These are phyloP conservation scores for Talaromyces sp. DNA, from an alignment of 2,329 filamentous ascomycete species.

Conservation along the genomic window DNA sequence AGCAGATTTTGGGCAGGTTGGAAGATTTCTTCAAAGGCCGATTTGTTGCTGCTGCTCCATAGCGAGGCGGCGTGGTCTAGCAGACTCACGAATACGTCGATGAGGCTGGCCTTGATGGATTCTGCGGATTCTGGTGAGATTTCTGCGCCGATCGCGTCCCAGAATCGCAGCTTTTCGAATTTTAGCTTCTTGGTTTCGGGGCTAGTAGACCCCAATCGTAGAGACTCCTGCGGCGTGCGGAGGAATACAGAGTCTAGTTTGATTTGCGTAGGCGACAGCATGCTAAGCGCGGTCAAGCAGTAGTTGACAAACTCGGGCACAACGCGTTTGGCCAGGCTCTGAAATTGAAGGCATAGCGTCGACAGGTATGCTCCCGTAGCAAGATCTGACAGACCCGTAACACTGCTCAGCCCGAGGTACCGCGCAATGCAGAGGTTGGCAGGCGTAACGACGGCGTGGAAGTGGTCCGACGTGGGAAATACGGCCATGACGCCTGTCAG, in stretches of 20 bases:
- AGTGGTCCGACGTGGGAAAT: slow-evolving; percentile 95
- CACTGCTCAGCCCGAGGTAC: slow-evolving; percentile 72
- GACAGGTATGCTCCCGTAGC: slow-evolving; percentile 72
- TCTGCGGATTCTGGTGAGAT: slow-evolving; percentile 23
- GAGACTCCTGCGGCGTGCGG: slow-evolving; percentile 49
- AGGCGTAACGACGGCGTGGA: slow-evolving; percentile 90
- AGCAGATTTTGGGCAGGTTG: slow-evolving; percentile 55
- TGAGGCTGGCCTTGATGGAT: slow-evolving; percentile 52
- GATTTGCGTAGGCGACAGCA: slow-evolving; percentile 55
- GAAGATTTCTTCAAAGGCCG: slow-evolving; percentile 76
- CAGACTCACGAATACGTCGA: slow-evolving; percentile 59
- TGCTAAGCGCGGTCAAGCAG: slow-evolving; percentile 64
- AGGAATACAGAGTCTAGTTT: slow-evolving; percentile 51
- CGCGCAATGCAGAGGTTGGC: slow-evolving; percentile 77
- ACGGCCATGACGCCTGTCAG: slow-evolving; percentile 76
- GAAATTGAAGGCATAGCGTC: slow-evolving; percentile 74
- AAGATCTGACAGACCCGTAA: slow-evolving; percentile 60
- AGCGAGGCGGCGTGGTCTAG: slow-evolving; percentile 63
- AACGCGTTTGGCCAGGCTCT: slow-evolving; percentile 76
- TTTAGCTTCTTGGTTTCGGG: slow-evolving; percentile 37
- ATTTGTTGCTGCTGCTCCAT: slow-evolving; percentile 58
- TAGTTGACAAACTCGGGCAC: slow-evolving; percentile 85
- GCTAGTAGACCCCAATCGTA: slow-evolving; percentile 42
- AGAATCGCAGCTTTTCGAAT: slow-evolving; percentile 53
- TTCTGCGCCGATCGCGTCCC: slow-evolving; percentile 45